Base-by-base conservation (phyloP, 345 rosid species). In the Citrus inodora region DNA sequence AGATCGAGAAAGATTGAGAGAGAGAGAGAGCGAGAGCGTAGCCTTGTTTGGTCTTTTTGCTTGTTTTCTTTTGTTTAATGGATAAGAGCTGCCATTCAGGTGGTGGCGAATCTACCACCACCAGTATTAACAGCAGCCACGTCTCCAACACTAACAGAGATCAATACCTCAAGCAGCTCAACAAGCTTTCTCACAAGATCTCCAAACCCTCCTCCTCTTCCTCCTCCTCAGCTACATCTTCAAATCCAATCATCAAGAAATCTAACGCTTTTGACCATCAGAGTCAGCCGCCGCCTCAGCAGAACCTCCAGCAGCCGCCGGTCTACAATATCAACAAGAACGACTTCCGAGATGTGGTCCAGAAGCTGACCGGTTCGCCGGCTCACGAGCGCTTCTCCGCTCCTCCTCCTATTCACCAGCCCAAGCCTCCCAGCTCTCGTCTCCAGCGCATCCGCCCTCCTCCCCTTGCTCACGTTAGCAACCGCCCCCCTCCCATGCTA, bases 391-490 rank as follows among this genome's bases (percentile, higher is more conserved):
- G 95, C 71, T 79, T 85, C 87, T 82, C 94, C 17, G 78, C 93
- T 21, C 97, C 98, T 7, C 95, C 93, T 10, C 97, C 92, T 32
- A 86, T 89, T 75, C 92, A 90, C 24, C 88, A 88, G 0, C 93
- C 97, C 1, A 92, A 88, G 64, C 90, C 95, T 1, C 94, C 88
- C 10, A 92, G 92, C 80, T 89, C 98, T 38, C 97, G 98, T 73
- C 84, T 96, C 51, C 98, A 96, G 74, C 90, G 95, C 76, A 96
- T 94, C 73, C 97, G 98, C 13, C 98, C 99, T 80, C 98, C 98
- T 7, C 98, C 99, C 3, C 81, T 96, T 35, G 88, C 87, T 14
- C 92, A 91, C 11, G 74, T 96, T 82, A 81, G 78, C 85, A 88
- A 86, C 80, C 98, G 92, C 6, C 98, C 98, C 1, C 87, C 92